A percentile compares a stretch with the other conserved stretches of the same genome.
Evolutionary conservation across 495 filamentous ascomycete genomes (phyloP).

Genomic region (Tuber melanosporum): DNA sequence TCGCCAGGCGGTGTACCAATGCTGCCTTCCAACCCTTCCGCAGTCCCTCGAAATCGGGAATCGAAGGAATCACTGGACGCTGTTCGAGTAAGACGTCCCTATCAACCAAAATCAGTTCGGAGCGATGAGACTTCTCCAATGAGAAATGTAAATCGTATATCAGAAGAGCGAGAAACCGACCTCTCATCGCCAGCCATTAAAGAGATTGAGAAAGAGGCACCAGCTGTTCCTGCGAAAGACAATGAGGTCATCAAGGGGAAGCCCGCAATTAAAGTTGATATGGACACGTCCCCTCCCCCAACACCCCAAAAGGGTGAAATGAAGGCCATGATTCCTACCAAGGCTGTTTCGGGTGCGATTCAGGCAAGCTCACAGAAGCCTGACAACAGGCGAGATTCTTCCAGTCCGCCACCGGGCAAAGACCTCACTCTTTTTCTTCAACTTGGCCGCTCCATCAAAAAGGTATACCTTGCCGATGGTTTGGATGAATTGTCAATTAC

Average conservation of each 20-base stretch:
- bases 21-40: constrained; percentile 78
- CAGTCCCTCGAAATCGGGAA: constrained; percentile 84
- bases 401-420: constrained; percentile 71
- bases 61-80: constrained; percentile 87
- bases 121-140: constrained; percentile 56
- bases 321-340: constrained; percentile 43
- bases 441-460: constrained; percentile 94
- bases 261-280: constrained; percentile 41
- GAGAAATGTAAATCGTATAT: constrained; percentile 58
- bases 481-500: constrained; percentile 75
- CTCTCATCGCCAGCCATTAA: constrained; percentile 40
- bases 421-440: constrained; percentile 94
- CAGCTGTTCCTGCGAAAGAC: constrained; percentile 48
- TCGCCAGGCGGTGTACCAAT: constrained; percentile 76
- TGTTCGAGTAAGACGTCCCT: constrained; percentile 63
- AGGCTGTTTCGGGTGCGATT: constrained; percentile 35
- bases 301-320: constrained; percentile 34
- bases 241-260: constrained; percentile 45
- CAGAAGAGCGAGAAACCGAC: constrained; percentile 55
- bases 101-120: constrained; percentile 59
- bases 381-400: constrained; percentile 58
- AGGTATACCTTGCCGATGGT: constrained; percentile 81
- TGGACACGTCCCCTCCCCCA: constrained; percentile 14
- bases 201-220: constrained; percentile 44
- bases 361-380: constrained; percentile 46